Percentiles rank a stretch among this genome's conserved stretches.
phyloP scores from a whole-genome alignment of 257 asterid species.

The Jaltomata sinuosa region DNA sequence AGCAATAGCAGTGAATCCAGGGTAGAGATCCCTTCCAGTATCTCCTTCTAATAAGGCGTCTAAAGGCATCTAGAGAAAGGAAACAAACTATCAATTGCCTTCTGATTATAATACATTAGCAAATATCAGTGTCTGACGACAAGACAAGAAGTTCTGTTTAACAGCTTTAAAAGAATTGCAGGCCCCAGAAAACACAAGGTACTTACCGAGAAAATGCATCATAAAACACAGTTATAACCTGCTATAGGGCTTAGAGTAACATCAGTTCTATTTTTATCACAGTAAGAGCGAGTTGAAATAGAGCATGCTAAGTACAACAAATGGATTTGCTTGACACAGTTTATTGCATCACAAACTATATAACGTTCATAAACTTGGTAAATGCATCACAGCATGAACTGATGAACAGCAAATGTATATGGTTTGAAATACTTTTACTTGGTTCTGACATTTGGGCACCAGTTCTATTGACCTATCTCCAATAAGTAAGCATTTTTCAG shows the following conservation, averaged over 20 bases:
- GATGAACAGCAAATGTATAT: neutral
- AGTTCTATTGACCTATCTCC: neutral
- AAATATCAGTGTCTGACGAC: neutral
- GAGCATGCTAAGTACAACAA: neutral
- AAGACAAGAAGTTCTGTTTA: neutral
- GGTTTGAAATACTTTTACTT: neutral
- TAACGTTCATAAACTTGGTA: neutral
- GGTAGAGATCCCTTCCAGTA: slow-evolving; percentile 84
- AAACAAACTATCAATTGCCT: slow-evolving; percentile 7
- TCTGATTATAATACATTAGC: neutral
- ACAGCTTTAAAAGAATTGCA: neutral
- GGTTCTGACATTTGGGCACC: neutral
- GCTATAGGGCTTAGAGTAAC: neutral
- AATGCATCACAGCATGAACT: neutral
- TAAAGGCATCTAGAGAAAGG: slow-evolving; percentile 53
- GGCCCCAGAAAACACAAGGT: neutral
- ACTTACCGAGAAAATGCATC: neutral
- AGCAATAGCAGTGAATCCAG: slow-evolving; percentile 92
- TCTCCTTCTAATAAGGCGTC: slow-evolving; percentile 43
- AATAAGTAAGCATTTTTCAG: neutral
- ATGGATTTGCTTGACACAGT: neutral
- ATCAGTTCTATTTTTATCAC: neutral
- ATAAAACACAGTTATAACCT: neutral
- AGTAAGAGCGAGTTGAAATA: neutral
- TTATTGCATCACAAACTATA: neutral